These are phyloP conservation scores for Aspergillus flavus DNA, from an alignment of 2,329 filamentous ascomycete genomes.

Conservation along the genomic window DNA sequence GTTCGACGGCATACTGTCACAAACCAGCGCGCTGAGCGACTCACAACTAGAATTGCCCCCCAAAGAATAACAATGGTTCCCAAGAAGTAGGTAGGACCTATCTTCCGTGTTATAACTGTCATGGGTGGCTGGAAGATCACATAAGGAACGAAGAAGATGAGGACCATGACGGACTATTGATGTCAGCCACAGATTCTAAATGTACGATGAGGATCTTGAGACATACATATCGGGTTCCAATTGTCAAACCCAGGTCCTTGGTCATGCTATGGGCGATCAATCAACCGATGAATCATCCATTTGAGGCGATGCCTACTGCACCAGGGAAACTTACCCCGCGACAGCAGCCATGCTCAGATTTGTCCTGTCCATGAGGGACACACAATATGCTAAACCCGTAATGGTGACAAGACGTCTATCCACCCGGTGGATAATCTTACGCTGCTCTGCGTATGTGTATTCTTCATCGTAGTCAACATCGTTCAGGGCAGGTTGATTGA, in stretches of 20 bases:
- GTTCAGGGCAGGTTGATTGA: slow-evolving; percentile 13
- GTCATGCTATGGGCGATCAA: slow-evolving; percentile 55
- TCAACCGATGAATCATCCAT: not conserved
- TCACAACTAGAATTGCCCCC: slow-evolving; percentile 32
- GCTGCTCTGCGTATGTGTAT: slow-evolving; percentile 65
- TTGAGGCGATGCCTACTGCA: slow-evolving; percentile 50
- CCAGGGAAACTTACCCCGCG: slow-evolving; percentile 56
- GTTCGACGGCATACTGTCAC: not conserved
- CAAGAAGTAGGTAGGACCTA: slow-evolving; percentile 31
- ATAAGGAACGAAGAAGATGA: slow-evolving; percentile 37
- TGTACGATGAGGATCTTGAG: slow-evolving; percentile 46
- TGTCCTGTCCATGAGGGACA: slow-evolving; percentile 77
- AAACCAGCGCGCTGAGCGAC: not conserved
- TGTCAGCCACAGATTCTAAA: not conserved
- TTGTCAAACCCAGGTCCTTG: slow-evolving; percentile 29
- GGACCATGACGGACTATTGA: slow-evolving; percentile 29
- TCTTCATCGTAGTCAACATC: slow-evolving; percentile 26
- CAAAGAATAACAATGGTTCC: slow-evolving; percentile 30
- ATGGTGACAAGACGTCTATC: slow-evolving; percentile 67
- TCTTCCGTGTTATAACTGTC: slow-evolving; percentile 32
- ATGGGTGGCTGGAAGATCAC: slow-evolving; percentile 32
- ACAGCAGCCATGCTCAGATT: slow-evolving; percentile 71
- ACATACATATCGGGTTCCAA: slow-evolving; percentile 42
- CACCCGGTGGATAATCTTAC: slow-evolving; percentile 68
- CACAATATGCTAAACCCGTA: slow-evolving; percentile 70